Conservation (phyloP, 768 basidiomycete genomes). For the Podaxis carcinomalis region DNA sequence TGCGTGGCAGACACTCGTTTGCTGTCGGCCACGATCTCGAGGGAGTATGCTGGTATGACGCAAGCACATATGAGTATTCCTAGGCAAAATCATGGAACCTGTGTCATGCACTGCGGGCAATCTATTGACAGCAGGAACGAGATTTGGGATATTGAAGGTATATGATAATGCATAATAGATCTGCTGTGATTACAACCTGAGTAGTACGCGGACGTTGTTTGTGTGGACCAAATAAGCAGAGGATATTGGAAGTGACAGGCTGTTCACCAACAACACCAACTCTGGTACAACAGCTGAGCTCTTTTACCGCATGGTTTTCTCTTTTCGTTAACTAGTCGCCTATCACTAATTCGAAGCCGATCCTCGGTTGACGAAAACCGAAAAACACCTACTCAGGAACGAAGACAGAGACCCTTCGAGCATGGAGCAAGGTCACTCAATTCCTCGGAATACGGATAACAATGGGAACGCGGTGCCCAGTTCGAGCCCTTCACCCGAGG, state of each 20-base stretch:
- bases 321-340: not conserved
- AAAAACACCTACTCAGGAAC: not conserved
- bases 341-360: not conserved
- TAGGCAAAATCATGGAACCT: not conserved
- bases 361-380: not conserved
- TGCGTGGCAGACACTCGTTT: not conserved
- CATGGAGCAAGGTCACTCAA: constrained; percentile 1
- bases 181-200: too few species aligned
- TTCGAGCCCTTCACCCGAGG: not conserved
- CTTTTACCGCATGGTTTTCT: not conserved
- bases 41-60: not conserved
- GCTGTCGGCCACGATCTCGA: not conserved
- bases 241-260: not conserved
- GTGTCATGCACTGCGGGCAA: not conserved
- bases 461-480: not conserved
- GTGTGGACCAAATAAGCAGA: not conserved
- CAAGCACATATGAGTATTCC: not conserved
- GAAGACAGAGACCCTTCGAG: not conserved
- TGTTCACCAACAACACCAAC: not conserved
- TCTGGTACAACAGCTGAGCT: not conserved
- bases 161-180: too few species aligned
- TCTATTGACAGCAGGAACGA: not conserved
- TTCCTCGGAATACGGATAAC: not conserved
- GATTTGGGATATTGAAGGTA: too few species aligned
- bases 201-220: not conserved